Conservation (phyloP, 495 filamentous ascomycete genomes). For the Neurospora pannonica region DNA sequence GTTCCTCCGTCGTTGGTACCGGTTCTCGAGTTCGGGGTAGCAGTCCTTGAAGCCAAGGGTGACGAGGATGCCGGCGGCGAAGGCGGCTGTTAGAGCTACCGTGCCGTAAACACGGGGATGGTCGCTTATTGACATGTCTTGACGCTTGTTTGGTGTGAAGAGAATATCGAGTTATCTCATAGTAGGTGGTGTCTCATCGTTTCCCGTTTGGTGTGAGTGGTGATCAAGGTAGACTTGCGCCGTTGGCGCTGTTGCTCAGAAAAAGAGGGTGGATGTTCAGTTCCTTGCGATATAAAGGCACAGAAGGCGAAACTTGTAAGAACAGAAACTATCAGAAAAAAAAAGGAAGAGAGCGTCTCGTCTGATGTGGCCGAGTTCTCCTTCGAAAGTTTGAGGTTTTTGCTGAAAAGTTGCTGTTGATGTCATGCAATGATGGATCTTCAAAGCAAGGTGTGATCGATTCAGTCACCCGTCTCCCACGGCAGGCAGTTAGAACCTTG, state of each 20-base stretch:
- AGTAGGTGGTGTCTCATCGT: not conserved
- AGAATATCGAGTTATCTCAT: not conserved
- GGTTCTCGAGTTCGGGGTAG: slow-evolving; percentile 57
- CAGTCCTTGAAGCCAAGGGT: slow-evolving; percentile 68
- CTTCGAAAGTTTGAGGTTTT: not conserved
- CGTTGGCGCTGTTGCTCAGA: not conserved
- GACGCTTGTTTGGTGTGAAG: not conserved
- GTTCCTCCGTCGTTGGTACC: slow-evolving; percentile 39
- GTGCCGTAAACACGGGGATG: slow-evolving; percentile 48
- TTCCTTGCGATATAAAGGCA: not conserved
- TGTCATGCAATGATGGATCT: not conserved
- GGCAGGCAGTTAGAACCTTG: not conserved
- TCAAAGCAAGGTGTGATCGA: not conserved
- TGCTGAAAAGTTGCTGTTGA: not conserved
- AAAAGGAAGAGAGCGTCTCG: not conserved
- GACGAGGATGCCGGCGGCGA: slow-evolving; percentile 60
- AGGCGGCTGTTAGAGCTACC: slow-evolving; percentile 55
- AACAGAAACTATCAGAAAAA: not conserved
- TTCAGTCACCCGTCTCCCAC: not conserved
- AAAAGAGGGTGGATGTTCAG: not conserved
- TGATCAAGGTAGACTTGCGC: not conserved
- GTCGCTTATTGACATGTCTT: slow-evolving; percentile 42
- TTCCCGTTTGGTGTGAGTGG: not conserved
- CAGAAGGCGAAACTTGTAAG: not conserved
- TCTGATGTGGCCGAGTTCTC: not conserved